Evolutionary conservation across 1,139 yeast species (phyloP).

Genomic region (Suhomyces bolitotheri): DNA sequence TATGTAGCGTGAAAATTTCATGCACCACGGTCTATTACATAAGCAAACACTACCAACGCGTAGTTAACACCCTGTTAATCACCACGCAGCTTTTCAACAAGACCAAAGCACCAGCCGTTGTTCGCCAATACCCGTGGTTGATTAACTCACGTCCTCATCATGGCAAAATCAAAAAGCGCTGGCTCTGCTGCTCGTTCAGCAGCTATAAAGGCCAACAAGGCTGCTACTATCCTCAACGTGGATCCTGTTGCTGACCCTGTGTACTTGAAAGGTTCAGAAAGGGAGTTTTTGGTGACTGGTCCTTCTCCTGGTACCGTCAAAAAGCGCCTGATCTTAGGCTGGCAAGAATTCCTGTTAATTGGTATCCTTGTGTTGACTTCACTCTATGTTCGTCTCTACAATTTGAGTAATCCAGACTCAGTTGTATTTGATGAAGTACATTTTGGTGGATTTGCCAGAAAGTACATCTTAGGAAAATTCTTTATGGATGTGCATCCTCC

Average conservation of each 20-base stretch:
- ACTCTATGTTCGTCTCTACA: constrained; percentile 45
- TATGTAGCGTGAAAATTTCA: too few relatives aligned
- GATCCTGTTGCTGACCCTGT: constrained; percentile 33
- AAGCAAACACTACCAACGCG: constrained; percentile 8
- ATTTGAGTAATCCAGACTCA: constrained; percentile 65
- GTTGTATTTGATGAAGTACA: constrained; percentile 95
- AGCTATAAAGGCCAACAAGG: constrained; percentile 12
- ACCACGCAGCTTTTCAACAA: constrained; percentile 3
- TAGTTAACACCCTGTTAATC: constrained; percentile 15
- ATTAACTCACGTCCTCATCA: constrained; percentile 1
- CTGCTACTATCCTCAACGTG: constrained; percentile 16
- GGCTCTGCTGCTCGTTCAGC: constrained; percentile 14
- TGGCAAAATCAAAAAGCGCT: constrained; percentile 12
- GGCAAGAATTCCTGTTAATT: constrained; percentile 37
- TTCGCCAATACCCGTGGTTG: constrained; percentile 3
- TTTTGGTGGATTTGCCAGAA: constrained; percentile 76
- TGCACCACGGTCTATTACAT: too few relatives aligned
- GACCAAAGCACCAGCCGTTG: not conserved
- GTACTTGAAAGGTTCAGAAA: constrained; percentile 26
- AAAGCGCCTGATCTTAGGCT: constrained; percentile 23
- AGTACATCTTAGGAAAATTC: constrained; percentile 68
- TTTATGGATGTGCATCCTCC: constrained; percentile 98
- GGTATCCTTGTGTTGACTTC: constrained; percentile 56
- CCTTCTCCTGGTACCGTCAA: constrained; percentile 22
- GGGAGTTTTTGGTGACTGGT: constrained; percentile 33